Percentiles rank a stretch among this genome's conserved stretches.
phyloP scores from a whole-genome alignment of 495 filamentous ascomycete genomes.

The Aspergillus carlsbadensis region DNA sequence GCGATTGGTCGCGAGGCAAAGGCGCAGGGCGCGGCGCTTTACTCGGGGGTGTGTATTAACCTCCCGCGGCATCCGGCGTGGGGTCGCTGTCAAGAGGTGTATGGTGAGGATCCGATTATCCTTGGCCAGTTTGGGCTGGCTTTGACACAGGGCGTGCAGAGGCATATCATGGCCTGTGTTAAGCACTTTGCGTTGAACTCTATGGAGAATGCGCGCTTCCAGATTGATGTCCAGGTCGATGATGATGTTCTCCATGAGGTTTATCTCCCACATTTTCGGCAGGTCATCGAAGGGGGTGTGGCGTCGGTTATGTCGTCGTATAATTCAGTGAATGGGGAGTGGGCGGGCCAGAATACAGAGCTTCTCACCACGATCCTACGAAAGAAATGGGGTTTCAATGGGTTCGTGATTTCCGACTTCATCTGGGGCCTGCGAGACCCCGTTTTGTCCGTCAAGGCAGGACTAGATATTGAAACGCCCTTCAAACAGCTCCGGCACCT shows the following conservation, averaged over 20 bases:
- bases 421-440: conserved; percentile 22
- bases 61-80: conserved; percentile 20
- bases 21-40: conserved; percentile 17
- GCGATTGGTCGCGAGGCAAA: conserved; percentile 21
- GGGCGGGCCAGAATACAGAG: conserved; percentile 13
- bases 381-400: conserved; percentile 17
- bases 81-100: conserved; percentile 19
- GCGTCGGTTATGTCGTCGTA: conserved; percentile 17
- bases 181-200: conserved; percentile 22
- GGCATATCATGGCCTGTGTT: conserved; percentile 19
- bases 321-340: conserved; percentile 23
- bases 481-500: conserved; percentile 17
- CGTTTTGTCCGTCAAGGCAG: conserved; percentile 12
- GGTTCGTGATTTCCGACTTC: conserved; percentile 18
- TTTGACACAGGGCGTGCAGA: conserved; percentile 8
- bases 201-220: conserved; percentile 19
- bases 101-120: conserved; percentile 16
- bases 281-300: conserved; percentile 9
- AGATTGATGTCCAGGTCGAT: conserved; percentile 15
- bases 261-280: conserved; percentile 16
- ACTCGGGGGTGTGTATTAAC: conserved; percentile 20
- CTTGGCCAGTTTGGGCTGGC: conserved; percentile 15
- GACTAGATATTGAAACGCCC: conserved; percentile 24
- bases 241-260: conserved; percentile 19
- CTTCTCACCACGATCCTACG: conserved; percentile 16